These are phyloP conservation scores for Rubus parviflorus DNA, from an alignment of 306 rosid species.

Conservation along the genomic window DNA sequence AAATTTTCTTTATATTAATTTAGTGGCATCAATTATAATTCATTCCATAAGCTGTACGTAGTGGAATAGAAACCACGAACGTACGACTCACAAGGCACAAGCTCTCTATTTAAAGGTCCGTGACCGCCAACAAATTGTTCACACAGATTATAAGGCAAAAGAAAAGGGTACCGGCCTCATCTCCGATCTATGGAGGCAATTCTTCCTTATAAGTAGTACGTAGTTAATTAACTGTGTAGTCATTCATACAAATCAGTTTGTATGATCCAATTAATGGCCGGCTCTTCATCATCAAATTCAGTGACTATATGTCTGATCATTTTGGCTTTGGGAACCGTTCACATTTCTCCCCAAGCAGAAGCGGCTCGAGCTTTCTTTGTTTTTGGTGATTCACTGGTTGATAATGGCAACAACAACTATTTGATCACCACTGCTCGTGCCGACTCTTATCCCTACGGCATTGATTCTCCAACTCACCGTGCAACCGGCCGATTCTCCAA, in stretches of 20 bases:
- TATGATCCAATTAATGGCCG: not conserved
- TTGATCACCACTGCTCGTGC: constrained; percentile 58
- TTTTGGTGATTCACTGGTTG: constrained; percentile 70
- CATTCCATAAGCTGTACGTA: not conserved
- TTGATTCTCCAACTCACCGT: constrained; percentile 52
- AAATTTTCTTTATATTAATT: no score
- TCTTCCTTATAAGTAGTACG: no score
- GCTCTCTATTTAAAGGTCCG: not conserved
- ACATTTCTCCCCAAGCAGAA: constrained; percentile 22
- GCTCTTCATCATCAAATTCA: not conserved
- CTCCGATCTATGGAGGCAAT: no score
- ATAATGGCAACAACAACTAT: constrained; percentile 66
- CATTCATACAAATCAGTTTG: not conserved
- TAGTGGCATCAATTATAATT: not conserved
- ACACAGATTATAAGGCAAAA: not conserved
- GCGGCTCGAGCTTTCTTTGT: constrained; percentile 59
- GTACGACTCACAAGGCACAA: not conserved
- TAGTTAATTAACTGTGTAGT: not conserved
- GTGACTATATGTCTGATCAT: not conserved
- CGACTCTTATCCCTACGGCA: constrained; percentile 73
- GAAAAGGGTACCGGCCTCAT: no score
- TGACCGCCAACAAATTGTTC: constrained; percentile 1
- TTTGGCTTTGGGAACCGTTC: constrained; percentile 18
- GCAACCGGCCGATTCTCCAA: constrained; percentile 71
- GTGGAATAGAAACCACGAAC: not conserved